Evolutionary conservation across 1,139 yeast genomes (phyloP).

Genomic region (Taiozyma sp.): DNA sequence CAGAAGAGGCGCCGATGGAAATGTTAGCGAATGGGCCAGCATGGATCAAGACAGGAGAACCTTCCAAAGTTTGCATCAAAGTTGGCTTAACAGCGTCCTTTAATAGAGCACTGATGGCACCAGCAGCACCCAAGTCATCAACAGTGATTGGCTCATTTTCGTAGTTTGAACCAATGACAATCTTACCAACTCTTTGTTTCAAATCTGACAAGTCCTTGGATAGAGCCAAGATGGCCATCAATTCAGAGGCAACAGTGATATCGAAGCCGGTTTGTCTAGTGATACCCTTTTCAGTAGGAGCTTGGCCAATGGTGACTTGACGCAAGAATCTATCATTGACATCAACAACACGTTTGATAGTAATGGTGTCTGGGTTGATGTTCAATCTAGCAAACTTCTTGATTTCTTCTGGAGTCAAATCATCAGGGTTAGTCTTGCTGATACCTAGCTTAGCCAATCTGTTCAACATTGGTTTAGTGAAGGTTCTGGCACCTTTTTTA

Average conservation of each 20-base stretch:
- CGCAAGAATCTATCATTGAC: constrained; percentile 76
- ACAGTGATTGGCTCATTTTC: constrained; percentile 67
- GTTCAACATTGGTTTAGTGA: constrained; percentile 63
- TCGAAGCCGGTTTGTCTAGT: constrained; percentile 76
- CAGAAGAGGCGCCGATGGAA: constrained; percentile 81
- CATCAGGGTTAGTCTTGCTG: constrained; percentile 61
- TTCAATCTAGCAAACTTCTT: constrained; percentile 58
- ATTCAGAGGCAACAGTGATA: constrained; percentile 77
- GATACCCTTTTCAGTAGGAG: constrained; percentile 72
- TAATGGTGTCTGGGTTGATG: constrained; percentile 68
- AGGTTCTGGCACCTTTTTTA: constrained; percentile 59
- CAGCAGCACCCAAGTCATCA: constrained; percentile 78
- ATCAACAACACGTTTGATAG: constrained; percentile 77
- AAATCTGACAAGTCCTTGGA: constrained; percentile 63
- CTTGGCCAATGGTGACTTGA: constrained; percentile 71
- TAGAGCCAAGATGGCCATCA: constrained; percentile 78
- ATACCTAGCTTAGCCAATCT: constrained; percentile 64
- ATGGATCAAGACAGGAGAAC: constrained; percentile 80
- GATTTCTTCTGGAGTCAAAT: constrained; percentile 62
- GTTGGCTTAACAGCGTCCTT: constrained; percentile 84
- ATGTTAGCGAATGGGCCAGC: constrained; percentile 88
- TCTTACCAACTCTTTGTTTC: constrained; percentile 64
- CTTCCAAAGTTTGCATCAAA: constrained; percentile 81
- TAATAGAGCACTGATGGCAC: constrained; percentile 73
- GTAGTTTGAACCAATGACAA: constrained; percentile 65